Evolutionary conservation across 1,284 basidiomycete genomes (phyloP).

Genomic region (Coniferiporia sulphurascens): DNA sequence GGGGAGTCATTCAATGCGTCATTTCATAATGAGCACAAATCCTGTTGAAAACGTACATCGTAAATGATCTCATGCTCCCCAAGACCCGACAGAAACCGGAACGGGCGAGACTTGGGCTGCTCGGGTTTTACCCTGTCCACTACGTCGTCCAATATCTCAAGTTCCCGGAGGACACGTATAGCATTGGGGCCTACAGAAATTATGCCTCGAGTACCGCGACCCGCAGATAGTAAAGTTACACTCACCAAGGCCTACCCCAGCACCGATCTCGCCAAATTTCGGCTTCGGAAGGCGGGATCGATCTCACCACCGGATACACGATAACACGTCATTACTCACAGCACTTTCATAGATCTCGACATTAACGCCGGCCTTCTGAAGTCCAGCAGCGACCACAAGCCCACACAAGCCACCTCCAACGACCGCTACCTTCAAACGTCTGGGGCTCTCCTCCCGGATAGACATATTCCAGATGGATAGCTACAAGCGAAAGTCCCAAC

Average conservation of each 20-base stretch:
- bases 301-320: neutral
- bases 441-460: conserved; percentile 17
- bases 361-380: conserved; percentile 39
- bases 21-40: neutral
- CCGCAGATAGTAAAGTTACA: neutral
- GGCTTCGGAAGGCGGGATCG: conserved; percentile 25
- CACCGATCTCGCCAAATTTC: conserved; percentile 47
- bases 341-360: conserved; percentile 50
- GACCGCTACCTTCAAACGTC: conserved; percentile 44
- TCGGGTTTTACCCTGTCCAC: conserved; percentile 33
- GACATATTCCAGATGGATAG: neutral
- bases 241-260: conserved; percentile 48
- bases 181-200: conserved; percentile 44
- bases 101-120: conserved; percentile 30
- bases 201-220: neutral
- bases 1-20: neutral
- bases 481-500: neutral
- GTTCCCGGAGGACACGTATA: conserved; percentile 37
- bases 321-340: conserved; percentile 22
- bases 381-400: conserved; percentile 40
- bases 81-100: conserved; percentile 39
- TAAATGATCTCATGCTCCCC: conserved; percentile 41
- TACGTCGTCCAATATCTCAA: conserved; percentile 41
- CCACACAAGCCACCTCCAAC: conserved; percentile 53
- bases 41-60: conserved; percentile 39